phyloP scores from a whole-genome alignment of 2,329 filamentous ascomycete genomes.

The Onygena corvina region DNA sequence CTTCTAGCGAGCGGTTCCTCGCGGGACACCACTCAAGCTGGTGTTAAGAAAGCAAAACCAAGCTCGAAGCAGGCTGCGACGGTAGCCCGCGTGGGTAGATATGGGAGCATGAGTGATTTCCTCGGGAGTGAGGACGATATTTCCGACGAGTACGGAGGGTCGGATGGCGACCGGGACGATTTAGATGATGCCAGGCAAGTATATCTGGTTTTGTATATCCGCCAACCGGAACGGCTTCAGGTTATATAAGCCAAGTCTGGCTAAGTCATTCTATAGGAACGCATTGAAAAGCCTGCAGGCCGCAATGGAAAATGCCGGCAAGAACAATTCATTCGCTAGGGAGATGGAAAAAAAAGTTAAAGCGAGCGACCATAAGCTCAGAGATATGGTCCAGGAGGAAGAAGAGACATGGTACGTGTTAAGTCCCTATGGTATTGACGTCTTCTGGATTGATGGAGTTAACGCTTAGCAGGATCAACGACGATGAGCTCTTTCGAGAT shows the following conservation, averaged over 20 bases:
- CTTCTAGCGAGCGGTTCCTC: neutral
- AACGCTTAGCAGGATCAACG: conserved; percentile 11
- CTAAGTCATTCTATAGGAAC: conserved; percentile 8
- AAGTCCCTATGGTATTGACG: too few relatives aligned
- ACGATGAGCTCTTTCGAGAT: conserved; percentile 12
- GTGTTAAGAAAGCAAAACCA: neutral
- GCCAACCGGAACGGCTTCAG: neutral
- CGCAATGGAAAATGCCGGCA: conserved; percentile 13
- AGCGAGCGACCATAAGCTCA: conserved; percentile 14
- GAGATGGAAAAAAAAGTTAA: conserved; percentile 15
- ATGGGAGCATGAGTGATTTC: neutral
- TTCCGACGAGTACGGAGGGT: conserved; percentile 4
- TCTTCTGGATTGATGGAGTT: too few relatives aligned
- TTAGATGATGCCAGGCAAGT: conserved; percentile 13
- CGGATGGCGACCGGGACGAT: conserved; percentile 10
- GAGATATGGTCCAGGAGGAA: conserved; percentile 11
- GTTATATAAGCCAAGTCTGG: neutral
- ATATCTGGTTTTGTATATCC: neutral
- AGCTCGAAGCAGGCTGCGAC: neutral
- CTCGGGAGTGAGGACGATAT: neutral
- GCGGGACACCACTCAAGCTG: neutral
- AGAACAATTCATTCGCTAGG: conserved; percentile 15
- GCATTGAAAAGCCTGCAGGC: conserved; percentile 15
- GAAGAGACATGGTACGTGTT: conserved; percentile 13
- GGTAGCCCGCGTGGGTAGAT: neutral